Percentiles rank a stretch among this genome's conserved stretches.
Conservation (phyloP, 192 early-diverging fungal species). For the Podila minutissima region DNA sequence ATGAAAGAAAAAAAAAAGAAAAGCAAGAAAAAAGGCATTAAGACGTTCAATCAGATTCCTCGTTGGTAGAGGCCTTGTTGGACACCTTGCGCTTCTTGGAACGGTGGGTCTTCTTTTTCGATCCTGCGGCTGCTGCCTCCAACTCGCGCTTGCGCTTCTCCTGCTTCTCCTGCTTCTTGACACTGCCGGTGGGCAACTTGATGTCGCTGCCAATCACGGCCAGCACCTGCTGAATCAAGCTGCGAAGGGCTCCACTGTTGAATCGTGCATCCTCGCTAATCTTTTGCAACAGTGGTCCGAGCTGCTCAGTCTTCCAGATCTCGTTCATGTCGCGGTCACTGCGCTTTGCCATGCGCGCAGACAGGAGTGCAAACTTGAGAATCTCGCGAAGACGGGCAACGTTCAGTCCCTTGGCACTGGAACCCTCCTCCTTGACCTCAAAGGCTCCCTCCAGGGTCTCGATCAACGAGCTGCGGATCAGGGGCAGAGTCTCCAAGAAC, state of each 20-base stretch:
- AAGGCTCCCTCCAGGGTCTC: conserved; percentile 51
- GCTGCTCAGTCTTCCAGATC: conserved; percentile 49
- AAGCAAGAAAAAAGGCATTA: not conserved
- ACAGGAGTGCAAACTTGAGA: conserved; percentile 53
- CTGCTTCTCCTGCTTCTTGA: conserved; percentile 49
- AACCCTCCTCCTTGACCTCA: conserved; percentile 13
- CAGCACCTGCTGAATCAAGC: conserved; percentile 49
- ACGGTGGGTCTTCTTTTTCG: conserved; percentile 47
- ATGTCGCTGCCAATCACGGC: conserved; percentile 51
- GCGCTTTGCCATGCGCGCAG: conserved; percentile 50
- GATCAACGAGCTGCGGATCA: conserved; percentile 50
- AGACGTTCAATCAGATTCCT: not conserved
- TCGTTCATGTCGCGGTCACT: conserved; percentile 29
- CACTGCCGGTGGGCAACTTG: conserved; percentile 30
- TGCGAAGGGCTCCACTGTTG: conserved; percentile 48
- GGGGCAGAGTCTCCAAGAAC: conserved; percentile 43
- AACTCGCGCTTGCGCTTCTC: conserved; percentile 45
- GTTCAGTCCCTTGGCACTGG: conserved; percentile 40
- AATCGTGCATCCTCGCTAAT: conserved; percentile 47
- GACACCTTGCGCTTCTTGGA: conserved; percentile 49
- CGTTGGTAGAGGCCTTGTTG: conserved; percentile 3
- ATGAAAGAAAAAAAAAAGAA: conserved; percentile 8
- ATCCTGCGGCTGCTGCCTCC: conserved; percentile 35
- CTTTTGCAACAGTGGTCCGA: conserved; percentile 42
- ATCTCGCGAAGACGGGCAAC: conserved; percentile 48